Base-by-base conservation (phyloP, 108 stramenopile species). In the Seminavis robusta region DNA sequence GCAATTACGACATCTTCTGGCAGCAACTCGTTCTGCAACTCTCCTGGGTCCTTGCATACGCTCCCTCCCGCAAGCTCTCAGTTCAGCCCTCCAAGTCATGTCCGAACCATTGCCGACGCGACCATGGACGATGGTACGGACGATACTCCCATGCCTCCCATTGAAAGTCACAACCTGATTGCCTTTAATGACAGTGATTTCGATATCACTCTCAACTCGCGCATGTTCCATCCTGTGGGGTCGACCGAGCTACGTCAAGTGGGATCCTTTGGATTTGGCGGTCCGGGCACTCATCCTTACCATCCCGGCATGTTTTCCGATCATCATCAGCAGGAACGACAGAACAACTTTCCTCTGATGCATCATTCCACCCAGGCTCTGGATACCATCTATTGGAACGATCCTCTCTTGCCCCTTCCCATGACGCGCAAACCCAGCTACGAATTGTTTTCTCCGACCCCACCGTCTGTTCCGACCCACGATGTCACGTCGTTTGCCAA, bases 351-450 rank as follows among this genome's bases (percentile, higher is more conserved):
- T 15, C 27, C 42, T 30, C 8, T 43, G 28, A 7, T 43, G 24
- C 9, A 24, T 5, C 31, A 43, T n/a, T 44, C 42, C 11, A 21
- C 28, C 6, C 26, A 38, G 20, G 41, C 39, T 30, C 39, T 52
- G 16, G 36, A 38, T 11, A 33, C 39, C 20, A 51, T 52, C 20
- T 43, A 52, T 32, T 66, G 65, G 65, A 57, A 57, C 30, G 56
- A 57, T 37, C 49, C 55, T 0, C 39, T 56, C 17, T 37, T 66
- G 15, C 15, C n/a, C n/a, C n/a, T n/a, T n/a, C n/a, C 27, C 25
- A 38, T 66, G 21, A 41, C 32, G 13, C 21, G 26, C 48, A 47
- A 57, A 16, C 37, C 56, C 8, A 66, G 65, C 39, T 45, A 57
- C 33, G 65, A 57, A 8, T 13, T 20, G n/a, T 4, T 21, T 17